Base-by-base conservation (phyloP, 345 rosid species). In the Brassica carinata region DNA sequence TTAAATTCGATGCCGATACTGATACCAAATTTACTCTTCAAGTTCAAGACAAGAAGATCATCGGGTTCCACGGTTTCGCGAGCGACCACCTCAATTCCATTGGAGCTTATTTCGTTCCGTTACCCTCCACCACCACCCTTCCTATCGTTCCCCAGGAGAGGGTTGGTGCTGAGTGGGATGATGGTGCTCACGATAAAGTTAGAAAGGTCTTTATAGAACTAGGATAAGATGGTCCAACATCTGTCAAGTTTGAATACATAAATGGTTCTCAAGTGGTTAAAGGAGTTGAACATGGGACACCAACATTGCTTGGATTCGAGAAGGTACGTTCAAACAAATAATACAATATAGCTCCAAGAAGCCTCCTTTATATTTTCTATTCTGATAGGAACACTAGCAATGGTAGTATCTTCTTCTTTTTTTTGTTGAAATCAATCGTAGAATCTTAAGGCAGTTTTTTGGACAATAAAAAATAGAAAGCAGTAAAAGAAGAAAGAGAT, bases 81-180 rank as follows among this genome's bases (percentile, higher is more conserved):
- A 43, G 45, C 27, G 45, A 62, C 6, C 4, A 59, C 15, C 11
- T 80, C 15, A 3, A 75, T 17, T 61, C 76, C 34, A 63, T 80
- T 74, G 83, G 76, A 15, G 83, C 83, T 15, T 80, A 80, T 69
- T 75, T 80, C 48, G 72, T 34, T 23, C 79, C 75, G 31, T 23
- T 48, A 19, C 48, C 64, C 27, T 45, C 53, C 8, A n/a, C 58
- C 26, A 26, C 67, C 2, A 38, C 45, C 7, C 58, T 58, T 38
- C 23, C 62, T 69, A 3, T 30, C 5, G 13, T 1, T 26, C 78
- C 76, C 9, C 10, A 15, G 2, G 64, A 74, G 67, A 80, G 53
- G 59, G 7, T 75, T 19, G 84, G 84, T 55, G 48, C 29, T 64
- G 63, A 14, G 34, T 81, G 84, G 84, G 84, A 81, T 71, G 84